Evolutionary conservation across 768 basidiomycete species (phyloP).

Genomic region (Cytidiella melzeri): DNA sequence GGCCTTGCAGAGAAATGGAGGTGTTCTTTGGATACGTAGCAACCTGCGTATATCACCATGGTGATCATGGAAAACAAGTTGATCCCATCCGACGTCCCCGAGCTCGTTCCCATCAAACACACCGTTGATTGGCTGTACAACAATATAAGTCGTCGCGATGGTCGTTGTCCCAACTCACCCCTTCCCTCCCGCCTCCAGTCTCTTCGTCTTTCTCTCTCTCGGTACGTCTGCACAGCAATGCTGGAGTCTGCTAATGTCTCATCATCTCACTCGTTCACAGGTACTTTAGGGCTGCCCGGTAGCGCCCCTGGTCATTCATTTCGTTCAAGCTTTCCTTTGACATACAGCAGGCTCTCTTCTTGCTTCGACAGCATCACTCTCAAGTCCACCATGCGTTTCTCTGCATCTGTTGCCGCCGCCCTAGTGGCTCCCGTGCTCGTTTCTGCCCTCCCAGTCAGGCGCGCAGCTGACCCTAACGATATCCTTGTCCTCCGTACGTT

Average conservation of each 20-base stretch:
- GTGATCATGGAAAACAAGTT: slow-evolving; percentile 4
- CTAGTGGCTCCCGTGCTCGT: slow-evolving; percentile 22
- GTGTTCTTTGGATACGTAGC: not conserved
- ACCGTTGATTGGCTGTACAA: not conserved
- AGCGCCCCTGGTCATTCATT: slow-evolving; percentile 48
- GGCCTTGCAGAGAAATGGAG: not conserved
- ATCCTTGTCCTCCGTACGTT: slow-evolving; percentile 57
- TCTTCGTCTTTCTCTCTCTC: slow-evolving; percentile 20
- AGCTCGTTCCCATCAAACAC: not conserved
- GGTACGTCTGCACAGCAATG: slow-evolving; percentile 1
- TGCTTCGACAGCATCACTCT: slow-evolving; percentile 16
- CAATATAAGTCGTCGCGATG: slow-evolving; percentile 8
- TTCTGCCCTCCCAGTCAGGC: slow-evolving; percentile 24
- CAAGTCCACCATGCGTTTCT: slow-evolving; percentile 18
- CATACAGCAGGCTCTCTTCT: slow-evolving; percentile 23
- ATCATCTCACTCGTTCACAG: slow-evolving; percentile 20
- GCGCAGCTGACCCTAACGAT: slow-evolving; percentile 35
- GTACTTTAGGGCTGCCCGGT: slow-evolving; percentile 62
- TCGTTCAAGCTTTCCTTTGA: slow-evolving; percentile 16
- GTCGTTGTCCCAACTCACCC: slow-evolving; percentile 4
- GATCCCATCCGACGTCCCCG: slow-evolving; percentile 9
- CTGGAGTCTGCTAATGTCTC: not conserved
- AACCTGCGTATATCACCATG: not conserved
- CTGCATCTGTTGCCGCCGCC: slow-evolving; percentile 18
- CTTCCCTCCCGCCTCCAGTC: not conserved